Evolutionary conservation across 1,284 basidiomycete genomes (phyloP), one percentile per base, ranked within the genome.

Genomic region (Sanghuangporus baumii): DNA sequence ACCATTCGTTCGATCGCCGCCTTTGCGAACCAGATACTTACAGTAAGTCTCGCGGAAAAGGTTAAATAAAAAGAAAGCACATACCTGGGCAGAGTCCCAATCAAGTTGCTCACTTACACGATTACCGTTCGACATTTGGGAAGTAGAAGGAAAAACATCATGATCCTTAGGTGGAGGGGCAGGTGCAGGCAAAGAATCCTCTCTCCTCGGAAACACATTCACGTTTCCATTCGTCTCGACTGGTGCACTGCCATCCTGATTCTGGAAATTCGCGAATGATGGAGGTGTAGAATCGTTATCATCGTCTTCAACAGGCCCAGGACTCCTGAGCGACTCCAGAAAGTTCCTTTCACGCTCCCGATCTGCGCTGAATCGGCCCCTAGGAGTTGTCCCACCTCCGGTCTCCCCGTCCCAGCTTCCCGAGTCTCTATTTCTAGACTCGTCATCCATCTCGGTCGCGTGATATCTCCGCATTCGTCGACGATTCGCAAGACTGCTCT

Each of bases 1-100:
- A 86, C 79, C 84, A 86, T 85, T 14, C 81, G 78, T 70, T 88
- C 85, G 1, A 86, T 81, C 11, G 79, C 80, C 9, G 81, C 83
- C 81, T 85, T 67, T 14, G 52, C n/a, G 16, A 36, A 37, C 2
- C 16, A 16, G 34, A 37, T 54, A 31, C 16, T 26, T 36, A 37
- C 7, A 26, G 14, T 54, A 55, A 55, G 26, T 47, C 16, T 18
- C 11, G 23, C 7, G 3, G 31, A 38, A 48, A 51, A 6, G 50
- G 9, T 14, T 43, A 34, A 4, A 37, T 11, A 40, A 23, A 14
- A 37, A 37, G 41, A 48, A 37, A 20, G 6, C 7, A n/a, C 26
- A n/a, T 8, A 54, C 52, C 79, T 88, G 86, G 34, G 81, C 83
- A 67, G 86, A 79, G 69, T 88, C 87, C 85, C 84, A 87, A 62